Evolutionary conservation across 495 filamentous ascomycete genomes (phyloP).

Genomic region (Penicillium canariense): DNA sequence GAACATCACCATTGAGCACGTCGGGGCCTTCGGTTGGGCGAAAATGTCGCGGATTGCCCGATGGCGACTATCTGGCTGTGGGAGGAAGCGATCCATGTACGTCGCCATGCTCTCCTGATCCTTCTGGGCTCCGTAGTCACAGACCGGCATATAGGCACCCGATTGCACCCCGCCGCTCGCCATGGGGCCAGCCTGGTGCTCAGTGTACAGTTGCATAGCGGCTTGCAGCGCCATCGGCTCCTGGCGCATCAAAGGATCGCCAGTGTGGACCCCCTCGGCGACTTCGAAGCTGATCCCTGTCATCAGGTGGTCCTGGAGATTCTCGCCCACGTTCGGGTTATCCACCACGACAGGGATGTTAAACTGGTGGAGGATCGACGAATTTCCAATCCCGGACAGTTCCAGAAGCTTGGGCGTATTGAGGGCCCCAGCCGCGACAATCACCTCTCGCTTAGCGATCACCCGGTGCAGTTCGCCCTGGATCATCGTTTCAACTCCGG

Average conservation of each 20-base stretch:
- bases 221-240: constrained; percentile 5
- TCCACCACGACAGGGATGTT: constrained; percentile 32
- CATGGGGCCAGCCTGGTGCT: constrained; percentile 11
- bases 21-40: constrained; percentile 3
- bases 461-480: constrained; percentile 4
- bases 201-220: constrained; percentile 12
- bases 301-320: constrained; percentile 38
- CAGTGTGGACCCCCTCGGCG: background rate
- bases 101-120: background rate
- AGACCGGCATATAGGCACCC: constrained; percentile 12
- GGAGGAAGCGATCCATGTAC: background rate
- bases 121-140: background rate
- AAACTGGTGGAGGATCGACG: constrained; percentile 6
- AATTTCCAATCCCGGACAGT: constrained; percentile 48
- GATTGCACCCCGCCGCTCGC: constrained; percentile 6
- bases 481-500: constrained; percentile 3
- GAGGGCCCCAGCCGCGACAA: constrained; percentile 47
- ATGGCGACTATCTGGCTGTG: background rate
- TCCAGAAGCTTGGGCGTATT: constrained; percentile 50
- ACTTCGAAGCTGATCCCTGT: constrained; percentile 5
- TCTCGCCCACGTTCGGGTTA: constrained; percentile 37
- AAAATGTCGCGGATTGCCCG: constrained; percentile 14
- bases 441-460: constrained; percentile 33
- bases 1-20: constrained; percentile 10
- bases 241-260: constrained; percentile 2